These are phyloP conservation scores for Phytophthora syringae DNA, from an alignment of 352 stramenopile species.

Conservation along the genomic window DNA sequence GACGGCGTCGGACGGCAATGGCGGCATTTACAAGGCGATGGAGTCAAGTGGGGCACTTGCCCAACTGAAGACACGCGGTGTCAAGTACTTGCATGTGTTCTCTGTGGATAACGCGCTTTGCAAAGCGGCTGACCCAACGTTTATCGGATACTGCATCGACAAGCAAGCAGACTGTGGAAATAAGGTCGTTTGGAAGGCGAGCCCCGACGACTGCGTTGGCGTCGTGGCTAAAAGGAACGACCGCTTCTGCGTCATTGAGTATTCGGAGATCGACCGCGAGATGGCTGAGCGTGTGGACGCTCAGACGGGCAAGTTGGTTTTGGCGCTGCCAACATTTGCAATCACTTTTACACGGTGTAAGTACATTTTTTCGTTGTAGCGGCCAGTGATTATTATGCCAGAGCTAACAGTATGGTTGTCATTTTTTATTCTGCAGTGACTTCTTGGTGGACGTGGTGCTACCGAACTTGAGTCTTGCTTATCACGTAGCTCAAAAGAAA, in stretches of 20 bases:
- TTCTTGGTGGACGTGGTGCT: conserved; percentile 91
- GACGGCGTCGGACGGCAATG: conserved; percentile 97
- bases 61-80: conserved; percentile 84
- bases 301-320: conserved; percentile 91
- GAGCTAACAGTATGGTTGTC: conserved; percentile 2
- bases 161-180: conserved; percentile 95
- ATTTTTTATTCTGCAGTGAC: conserved; percentile 37
- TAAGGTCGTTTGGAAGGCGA: conserved; percentile 96
- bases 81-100: conserved; percentile 97
- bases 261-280: conserved; percentile 93
- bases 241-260: conserved; percentile 95
- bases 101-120: conserved; percentile 98
- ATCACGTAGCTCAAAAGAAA: conserved; percentile 98
- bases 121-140: conserved; percentile 94
- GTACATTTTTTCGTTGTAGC: conserved; percentile 31
- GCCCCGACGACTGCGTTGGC: conserved; percentile 93
- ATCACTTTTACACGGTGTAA: conserved; percentile 96
- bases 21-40: conserved; percentile 95
- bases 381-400: not conserved
- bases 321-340: conserved; percentile 98
- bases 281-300: conserved; percentile 66
- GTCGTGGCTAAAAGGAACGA: conserved; percentile 82
- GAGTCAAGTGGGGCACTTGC: conserved; percentile 83
- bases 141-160: conserved; percentile 97
- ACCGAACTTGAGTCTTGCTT: conserved; percentile 79